phyloP scores from a whole-genome alignment of 2,329 filamentous ascomycete genomes.

The Monosporascus ibericus region DNA sequence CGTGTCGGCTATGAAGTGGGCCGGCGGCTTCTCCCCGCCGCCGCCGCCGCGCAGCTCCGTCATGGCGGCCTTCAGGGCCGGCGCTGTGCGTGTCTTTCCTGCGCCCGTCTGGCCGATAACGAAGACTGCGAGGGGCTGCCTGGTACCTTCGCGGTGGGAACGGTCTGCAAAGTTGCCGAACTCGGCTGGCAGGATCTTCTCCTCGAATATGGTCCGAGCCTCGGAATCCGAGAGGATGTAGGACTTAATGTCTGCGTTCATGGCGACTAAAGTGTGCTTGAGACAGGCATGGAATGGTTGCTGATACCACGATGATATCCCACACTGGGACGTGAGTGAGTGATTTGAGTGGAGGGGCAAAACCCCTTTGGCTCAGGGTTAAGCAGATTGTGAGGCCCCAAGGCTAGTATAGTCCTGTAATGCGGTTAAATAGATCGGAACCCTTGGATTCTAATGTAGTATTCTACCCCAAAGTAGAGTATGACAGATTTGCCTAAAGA shows the following conservation, averaged over 20 bases:
- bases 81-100: constrained; percentile 40
- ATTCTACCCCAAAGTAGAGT: neutral
- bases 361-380: too few relatives aligned
- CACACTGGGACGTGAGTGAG: too few relatives aligned
- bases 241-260: constrained; percentile 6
- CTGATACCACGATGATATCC: neutral
- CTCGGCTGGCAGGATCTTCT: constrained; percentile 25
- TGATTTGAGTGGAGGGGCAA: too few relatives aligned
- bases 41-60: constrained; percentile 1
- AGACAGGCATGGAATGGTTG: neutral
- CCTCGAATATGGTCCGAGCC: constrained; percentile 26
- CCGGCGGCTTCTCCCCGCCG: constrained; percentile 8
- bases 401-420: neutral
- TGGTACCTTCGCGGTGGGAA: neutral
- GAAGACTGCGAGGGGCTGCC: constrained; percentile 33
- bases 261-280: neutral
- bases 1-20: constrained; percentile 42
- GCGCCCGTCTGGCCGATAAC: constrained; percentile 43
- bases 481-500: neutral
- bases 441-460: neutral
- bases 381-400: too few relatives aligned
- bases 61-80: constrained; percentile 30
- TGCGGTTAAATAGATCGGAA: neutral
- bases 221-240: constrained; percentile 26
- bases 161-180: constrained; percentile 15